A percentile compares a stretch with the other conserved stretches of the same genome.
Evolutionary conservation across 495 filamentous ascomycete genomes (phyloP).

Genomic region (Zalerion maritima): DNA sequence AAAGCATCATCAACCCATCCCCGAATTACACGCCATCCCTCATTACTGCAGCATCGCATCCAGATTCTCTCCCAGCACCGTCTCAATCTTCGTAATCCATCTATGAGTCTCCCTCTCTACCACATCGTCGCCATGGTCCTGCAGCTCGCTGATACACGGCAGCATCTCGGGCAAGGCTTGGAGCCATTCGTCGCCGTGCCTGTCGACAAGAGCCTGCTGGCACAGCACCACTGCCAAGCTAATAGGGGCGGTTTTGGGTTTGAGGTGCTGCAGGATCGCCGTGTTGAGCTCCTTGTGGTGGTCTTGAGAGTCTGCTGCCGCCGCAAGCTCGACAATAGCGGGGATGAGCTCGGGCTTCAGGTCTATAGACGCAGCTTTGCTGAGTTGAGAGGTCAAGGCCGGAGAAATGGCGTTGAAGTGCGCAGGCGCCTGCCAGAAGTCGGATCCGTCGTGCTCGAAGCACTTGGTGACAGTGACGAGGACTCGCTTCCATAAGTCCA

Average conservation of each 20-base stretch:
- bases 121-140: slow-evolving; percentile 88
- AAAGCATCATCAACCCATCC: too few relatives aligned
- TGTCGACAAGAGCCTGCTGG: slow-evolving; percentile 59
- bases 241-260: slow-evolving; percentile 48
- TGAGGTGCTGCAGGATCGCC: slow-evolving; percentile 57
- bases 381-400: slow-evolving; percentile 54
- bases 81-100: slow-evolving; percentile 81
- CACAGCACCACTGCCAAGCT: slow-evolving; percentile 67
- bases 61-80: slow-evolving; percentile 70
- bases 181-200: slow-evolving; percentile 85
- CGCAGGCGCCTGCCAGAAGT: slow-evolving; percentile 83
- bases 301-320: slow-evolving; percentile 61
- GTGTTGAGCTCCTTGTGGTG: slow-evolving; percentile 80
- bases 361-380: slow-evolving; percentile 32
- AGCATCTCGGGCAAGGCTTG: slow-evolving; percentile 82
- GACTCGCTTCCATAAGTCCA: slow-evolving; percentile 44
- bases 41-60: slow-evolving; percentile 73
- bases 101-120: slow-evolving; percentile 77
- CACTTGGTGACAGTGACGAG: slow-evolving; percentile 53
- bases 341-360: slow-evolving; percentile 27
- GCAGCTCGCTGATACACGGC: slow-evolving; percentile 80
- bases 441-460: slow-evolving; percentile 63
- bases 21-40: too few relatives aligned
- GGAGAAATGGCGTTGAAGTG: slow-evolving; percentile 60
- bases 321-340: slow-evolving; percentile 63